Evolutionary conservation across 192 early-diverging fungal species (phyloP).

Genomic region (Spinellus fusiger): DNA sequence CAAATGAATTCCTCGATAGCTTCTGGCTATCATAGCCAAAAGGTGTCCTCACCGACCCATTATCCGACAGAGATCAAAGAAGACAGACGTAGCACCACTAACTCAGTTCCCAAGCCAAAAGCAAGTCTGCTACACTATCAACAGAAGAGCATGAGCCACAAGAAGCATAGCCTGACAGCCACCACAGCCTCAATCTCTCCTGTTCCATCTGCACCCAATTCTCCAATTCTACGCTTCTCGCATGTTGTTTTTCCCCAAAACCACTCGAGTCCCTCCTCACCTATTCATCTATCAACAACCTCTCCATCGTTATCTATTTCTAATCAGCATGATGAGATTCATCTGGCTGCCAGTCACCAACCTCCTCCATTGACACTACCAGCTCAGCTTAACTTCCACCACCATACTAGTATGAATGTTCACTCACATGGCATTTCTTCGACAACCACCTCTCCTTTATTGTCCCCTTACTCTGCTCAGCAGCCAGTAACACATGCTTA

Average conservation of each 20-base stretch:
- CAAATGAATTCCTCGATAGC: background rate
- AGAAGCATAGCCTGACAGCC: background rate
- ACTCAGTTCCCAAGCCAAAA: too few relatives aligned
- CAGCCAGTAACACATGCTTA: background rate
- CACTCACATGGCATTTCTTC: background rate
- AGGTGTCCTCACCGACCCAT: background rate
- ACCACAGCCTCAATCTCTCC: background rate
- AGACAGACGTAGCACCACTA: background rate
- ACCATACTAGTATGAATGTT: background rate
- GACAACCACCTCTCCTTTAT: background rate
- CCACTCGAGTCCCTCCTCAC: background rate
- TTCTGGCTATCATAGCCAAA: background rate
- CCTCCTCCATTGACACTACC: background rate
- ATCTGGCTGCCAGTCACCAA: background rate
- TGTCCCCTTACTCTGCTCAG: background rate
- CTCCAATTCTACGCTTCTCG: background rate
- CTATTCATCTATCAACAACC: background rate
- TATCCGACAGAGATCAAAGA: background rate
- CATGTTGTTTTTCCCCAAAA: background rate
- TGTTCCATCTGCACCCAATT: background rate
- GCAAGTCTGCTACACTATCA: too few relatives aligned
- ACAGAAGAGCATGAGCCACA: background rate
- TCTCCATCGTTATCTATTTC: background rate
- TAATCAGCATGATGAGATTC: background rate
- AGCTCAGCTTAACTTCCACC: background rate